Conservation (phyloP, 2,329 filamentous ascomycete genomes). For the Fusarium pseudograminearum region DNA sequence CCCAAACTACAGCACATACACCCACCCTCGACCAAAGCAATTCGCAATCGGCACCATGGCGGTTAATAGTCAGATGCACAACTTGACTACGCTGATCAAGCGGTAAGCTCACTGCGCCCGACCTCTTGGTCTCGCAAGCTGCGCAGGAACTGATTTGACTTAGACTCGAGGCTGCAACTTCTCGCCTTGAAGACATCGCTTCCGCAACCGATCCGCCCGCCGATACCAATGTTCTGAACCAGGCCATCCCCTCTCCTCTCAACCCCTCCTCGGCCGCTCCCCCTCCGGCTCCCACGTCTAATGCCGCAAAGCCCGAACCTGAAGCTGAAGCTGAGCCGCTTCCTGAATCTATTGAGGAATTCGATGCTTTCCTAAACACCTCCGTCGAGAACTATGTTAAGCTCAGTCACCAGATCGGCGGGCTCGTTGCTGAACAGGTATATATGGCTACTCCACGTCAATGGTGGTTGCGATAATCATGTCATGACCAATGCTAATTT, state of each 20-base stretch:
- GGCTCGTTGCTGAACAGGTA: constrained; percentile 84
- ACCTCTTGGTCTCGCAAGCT: background rate
- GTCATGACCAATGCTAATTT: background rate
- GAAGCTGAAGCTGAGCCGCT: constrained; percentile 70
- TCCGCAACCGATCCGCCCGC: constrained; percentile 74
- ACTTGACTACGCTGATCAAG: constrained; percentile 97
- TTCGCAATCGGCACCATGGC: constrained; percentile 66
- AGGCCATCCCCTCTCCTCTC: constrained; percentile 52
- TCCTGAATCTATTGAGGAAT: constrained; percentile 86
- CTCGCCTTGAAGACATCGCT: constrained; percentile 95
- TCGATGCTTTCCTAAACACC: constrained; percentile 80
- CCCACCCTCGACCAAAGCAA: background rate
- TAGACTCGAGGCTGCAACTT: constrained; percentile 97
- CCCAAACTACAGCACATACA: background rate
- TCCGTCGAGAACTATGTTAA: constrained; percentile 83
- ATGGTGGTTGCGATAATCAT: background rate
- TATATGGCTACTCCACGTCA: constrained; percentile 35
- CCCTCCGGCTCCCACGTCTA: constrained; percentile 55
- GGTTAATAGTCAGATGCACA: constrained; percentile 88
- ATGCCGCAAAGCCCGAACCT: constrained; percentile 51
- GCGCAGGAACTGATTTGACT: constrained; percentile 59
- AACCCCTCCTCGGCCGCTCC: constrained; percentile 49
- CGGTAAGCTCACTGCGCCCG: constrained; percentile 68
- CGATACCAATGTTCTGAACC: constrained; percentile 60
- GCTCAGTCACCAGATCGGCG: constrained; percentile 81